Conservation (phyloP, 371 early-diverging fungal species). For the Parasitella parasitica region DNA sequence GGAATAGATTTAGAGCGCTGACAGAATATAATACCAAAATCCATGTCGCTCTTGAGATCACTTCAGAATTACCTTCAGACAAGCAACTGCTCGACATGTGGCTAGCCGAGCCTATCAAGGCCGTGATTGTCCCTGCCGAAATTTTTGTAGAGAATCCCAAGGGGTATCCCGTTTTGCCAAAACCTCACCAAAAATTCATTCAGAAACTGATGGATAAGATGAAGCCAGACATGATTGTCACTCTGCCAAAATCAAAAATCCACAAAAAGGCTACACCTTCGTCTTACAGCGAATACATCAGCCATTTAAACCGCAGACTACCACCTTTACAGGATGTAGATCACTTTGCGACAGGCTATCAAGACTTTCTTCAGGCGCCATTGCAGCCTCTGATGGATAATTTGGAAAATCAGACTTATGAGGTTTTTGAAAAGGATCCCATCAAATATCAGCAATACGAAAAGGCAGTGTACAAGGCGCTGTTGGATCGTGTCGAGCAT, state of each 20-base stretch:
- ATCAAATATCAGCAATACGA: conserved; percentile 92
- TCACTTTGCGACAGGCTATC: conserved; percentile 75
- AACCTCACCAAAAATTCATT: conserved; percentile 73
- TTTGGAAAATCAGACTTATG: conserved; percentile 89
- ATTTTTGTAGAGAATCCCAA: conserved; percentile 77
- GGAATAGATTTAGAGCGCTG: conserved; percentile 68
- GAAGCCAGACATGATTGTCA: conserved; percentile 58
- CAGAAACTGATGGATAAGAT: conserved; percentile 59
- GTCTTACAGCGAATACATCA: conserved; percentile 70
- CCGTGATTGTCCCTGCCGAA: conserved; percentile 68
- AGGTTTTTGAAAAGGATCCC: conserved; percentile 91
- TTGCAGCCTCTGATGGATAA: conserved; percentile 94
- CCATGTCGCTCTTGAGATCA: conserved; percentile 67
- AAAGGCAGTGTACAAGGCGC: conserved; percentile 58
- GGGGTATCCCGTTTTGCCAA: conserved; percentile 86
- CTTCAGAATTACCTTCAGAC: conserved; percentile 53
- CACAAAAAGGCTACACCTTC: conserved; percentile 39
- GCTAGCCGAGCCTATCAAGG: conserved; percentile 86
- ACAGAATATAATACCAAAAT: conserved; percentile 56
- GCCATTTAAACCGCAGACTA: conserved; percentile 61
- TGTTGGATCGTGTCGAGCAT: conserved; percentile 54
- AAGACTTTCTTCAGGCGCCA: conserved; percentile 88
- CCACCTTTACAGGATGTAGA: conserved; percentile 68
- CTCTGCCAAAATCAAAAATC: conserved; percentile 27
- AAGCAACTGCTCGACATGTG: conserved; percentile 63